Conservation (phyloP, 177 flowering plant species). For the Tripterygium wilfordii region DNA sequence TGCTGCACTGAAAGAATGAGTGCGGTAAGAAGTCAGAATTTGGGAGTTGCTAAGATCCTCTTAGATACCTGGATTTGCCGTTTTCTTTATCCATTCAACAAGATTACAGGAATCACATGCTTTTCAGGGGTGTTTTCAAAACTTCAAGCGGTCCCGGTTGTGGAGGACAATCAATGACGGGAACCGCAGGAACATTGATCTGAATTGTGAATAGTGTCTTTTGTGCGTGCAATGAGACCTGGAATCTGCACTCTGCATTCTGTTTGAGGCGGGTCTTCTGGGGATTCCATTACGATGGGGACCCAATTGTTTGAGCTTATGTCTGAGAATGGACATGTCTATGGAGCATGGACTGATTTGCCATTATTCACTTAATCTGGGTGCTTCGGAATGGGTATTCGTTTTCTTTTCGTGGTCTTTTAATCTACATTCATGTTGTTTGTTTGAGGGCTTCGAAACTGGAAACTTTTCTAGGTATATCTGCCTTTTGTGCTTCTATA, state of each 20-base stretch:
- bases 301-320: constrained; percentile 94
- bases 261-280: constrained; percentile 74
- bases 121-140: too few relatives aligned
- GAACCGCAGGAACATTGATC: constrained; percentile 48
- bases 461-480: too few relatives aligned
- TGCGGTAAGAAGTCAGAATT: too few relatives aligned
- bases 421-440: too few relatives aligned
- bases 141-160: too few relatives aligned
- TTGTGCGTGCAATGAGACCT: constrained; percentile 69
- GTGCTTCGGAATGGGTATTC: background rate
- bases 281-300: constrained; percentile 97
- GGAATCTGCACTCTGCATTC: constrained; percentile 91
- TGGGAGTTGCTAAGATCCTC: too few relatives aligned
- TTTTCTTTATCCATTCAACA: too few relatives aligned
- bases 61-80: too few relatives aligned
- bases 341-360: constrained; percentile 94
- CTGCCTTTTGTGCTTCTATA: too few relatives aligned
- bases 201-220: constrained; percentile 91
- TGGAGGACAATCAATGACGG: constrained; percentile 84
- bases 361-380: constrained; percentile 73
- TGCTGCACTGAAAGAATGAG: too few relatives aligned
- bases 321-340: constrained; percentile 98
- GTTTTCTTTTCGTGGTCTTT: constrained; percentile 1
- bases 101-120: too few relatives aligned
- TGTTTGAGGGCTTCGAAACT: too few relatives aligned